Evolutionary conservation across 257 asterid species (phyloP).

Genomic region (Prunella vulgaris): DNA sequence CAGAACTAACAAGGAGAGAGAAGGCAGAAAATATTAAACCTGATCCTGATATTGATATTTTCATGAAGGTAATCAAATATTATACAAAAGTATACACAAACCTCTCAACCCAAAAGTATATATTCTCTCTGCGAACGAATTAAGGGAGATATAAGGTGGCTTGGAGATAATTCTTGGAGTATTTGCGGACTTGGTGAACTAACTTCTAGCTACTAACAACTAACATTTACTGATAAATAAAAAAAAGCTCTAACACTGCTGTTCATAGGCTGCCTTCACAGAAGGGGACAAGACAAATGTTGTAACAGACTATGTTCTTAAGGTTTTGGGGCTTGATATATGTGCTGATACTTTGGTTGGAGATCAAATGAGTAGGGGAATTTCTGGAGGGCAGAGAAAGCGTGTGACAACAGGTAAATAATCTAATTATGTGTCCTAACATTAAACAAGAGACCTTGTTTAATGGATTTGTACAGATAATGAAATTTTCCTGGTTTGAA

Average conservation of each 20-base stretch:
- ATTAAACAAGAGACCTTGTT: too few species aligned
- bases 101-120: too few species aligned
- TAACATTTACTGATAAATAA: too few species aligned
- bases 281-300: neutral
- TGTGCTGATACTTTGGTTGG: neutral
- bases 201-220: too few species aligned
- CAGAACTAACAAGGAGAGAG: constrained; percentile 37
- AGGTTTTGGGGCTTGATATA: neutral
- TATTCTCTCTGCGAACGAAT: too few species aligned
- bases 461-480: too few species aligned
- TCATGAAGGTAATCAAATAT: constrained; percentile 32
- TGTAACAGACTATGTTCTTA: neutral
- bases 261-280: neutral
- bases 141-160: too few species aligned
- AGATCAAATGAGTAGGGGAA: neutral
- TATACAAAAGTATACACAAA: neutral
- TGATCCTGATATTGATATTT: constrained; percentile 37
- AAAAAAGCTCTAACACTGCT: neutral
- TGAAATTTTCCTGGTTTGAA: neutral
- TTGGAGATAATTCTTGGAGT: too few species aligned
- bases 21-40: constrained; percentile 40
- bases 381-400: neutral
- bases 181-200: too few species aligned
- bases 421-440: neutral
- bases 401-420: neutral